Evolutionary conservation across 2,329 filamentous ascomycete genomes (phyloP).

Genomic region (Cordyceps farinosa): DNA sequence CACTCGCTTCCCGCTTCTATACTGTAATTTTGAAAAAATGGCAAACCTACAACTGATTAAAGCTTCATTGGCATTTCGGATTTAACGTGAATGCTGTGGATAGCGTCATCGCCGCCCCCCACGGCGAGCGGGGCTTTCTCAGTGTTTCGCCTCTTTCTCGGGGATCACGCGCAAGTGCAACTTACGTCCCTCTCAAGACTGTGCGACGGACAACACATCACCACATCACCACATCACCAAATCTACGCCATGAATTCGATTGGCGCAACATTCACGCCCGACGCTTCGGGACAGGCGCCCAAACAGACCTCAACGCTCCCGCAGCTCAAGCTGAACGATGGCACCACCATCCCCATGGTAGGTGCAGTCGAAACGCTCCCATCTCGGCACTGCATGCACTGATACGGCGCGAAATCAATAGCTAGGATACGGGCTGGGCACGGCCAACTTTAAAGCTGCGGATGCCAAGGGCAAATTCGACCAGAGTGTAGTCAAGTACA

Average conservation of each 20-base stretch:
- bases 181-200: neutral
- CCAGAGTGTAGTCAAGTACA: slow-evolving; percentile 45
- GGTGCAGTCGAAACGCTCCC: neutral
- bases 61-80: neutral
- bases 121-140: neutral
- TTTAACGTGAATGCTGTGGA: slow-evolving; percentile 1
- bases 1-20: neutral
- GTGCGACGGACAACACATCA: neutral
- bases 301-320: slow-evolving; percentile 47
- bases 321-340: slow-evolving; percentile 68
- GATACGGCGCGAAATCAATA: slow-evolving; percentile 29
- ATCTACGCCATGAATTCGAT: slow-evolving; percentile 40
- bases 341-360: slow-evolving; percentile 68
- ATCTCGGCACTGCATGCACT: slow-evolving; percentile 19
- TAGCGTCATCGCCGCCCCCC: slow-evolving; percentile 10
- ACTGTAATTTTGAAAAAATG: neutral
- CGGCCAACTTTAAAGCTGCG: slow-evolving; percentile 57
- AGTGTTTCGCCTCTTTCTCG: neutral
- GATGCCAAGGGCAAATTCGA: slow-evolving; percentile 47
- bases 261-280: slow-evolving; percentile 36
- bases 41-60: neutral
- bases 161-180: neutral
- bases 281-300: slow-evolving; percentile 37
- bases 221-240: neutral
- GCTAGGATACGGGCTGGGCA: slow-evolving; percentile 71